A percentile compares a stretch with the other conserved stretches of the same genome.
Conservation (phyloP, 768 basidiomycete species). For the Lanmaoa rubissima region DNA sequence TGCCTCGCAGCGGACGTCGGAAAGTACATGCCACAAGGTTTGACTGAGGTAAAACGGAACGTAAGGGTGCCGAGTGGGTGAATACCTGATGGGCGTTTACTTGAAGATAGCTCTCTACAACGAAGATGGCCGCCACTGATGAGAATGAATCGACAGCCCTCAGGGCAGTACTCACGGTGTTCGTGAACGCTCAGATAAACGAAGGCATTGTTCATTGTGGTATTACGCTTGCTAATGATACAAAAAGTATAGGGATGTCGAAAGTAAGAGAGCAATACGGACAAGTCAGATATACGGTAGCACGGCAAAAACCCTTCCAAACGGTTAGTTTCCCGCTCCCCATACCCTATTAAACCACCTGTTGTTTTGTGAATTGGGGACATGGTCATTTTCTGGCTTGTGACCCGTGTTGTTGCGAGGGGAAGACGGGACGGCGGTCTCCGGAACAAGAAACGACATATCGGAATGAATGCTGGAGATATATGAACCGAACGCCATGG, state of each 20-base stretch:
- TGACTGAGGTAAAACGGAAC: neutral
- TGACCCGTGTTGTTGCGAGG: conserved; percentile 11
- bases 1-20: conserved; percentile 77
- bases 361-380: conserved; percentile 12
- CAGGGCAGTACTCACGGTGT: conserved; percentile 2
- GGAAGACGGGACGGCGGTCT: conserved; percentile 16
- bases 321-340: conserved; percentile 17
- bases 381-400: conserved; percentile 16
- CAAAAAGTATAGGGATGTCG: conserved; percentile 21
- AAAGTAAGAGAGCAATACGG: conserved; percentile 13
- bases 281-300: conserved; percentile 18
- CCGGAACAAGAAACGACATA: conserved; percentile 28
- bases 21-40: conserved; percentile 64
- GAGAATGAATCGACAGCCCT: conserved; percentile 4
- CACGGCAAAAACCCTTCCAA: conserved; percentile 5
- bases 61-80: neutral
- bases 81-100: neutral
- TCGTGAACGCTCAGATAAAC: neutral
- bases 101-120: conserved; percentile 5
- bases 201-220: conserved; percentile 6
- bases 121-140: conserved; percentile 1
- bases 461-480: conserved; percentile 34
- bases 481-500: conserved; percentile 44
- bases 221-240: conserved; percentile 35
- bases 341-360: conserved; percentile 29